These are phyloP conservation scores for Diplotaxis tenuifolia DNA, from an alignment of 345 rosid genomes.

Conservation along the genomic window DNA sequence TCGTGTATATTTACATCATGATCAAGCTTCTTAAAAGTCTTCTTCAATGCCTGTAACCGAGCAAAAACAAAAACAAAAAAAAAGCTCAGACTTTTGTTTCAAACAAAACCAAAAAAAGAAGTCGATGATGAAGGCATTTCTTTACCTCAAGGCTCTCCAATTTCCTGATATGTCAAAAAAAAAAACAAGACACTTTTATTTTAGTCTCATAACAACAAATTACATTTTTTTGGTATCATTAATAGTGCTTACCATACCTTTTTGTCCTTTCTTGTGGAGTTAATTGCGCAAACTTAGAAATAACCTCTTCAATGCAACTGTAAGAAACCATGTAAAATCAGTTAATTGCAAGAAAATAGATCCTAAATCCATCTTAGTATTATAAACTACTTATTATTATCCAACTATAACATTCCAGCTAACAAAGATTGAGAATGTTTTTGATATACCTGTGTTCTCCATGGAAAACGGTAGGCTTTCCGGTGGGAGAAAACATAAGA, in stretches of 20 bases:
- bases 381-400: background rate
- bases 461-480: constrained; percentile 64
- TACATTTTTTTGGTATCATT: background rate
- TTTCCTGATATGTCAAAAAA: constrained; percentile 53
- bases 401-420: background rate
- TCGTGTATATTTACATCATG: constrained; percentile 86
- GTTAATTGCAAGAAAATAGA: background rate
- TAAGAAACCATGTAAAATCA: constrained; percentile 16
- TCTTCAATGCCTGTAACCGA: constrained; percentile 68
- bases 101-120: background rate
- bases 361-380: constrained; percentile 9
- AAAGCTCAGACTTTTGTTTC: background rate
- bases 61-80: constrained; percentile 26
- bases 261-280: constrained; percentile 92
- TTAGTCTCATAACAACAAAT: constrained; percentile 28
- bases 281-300: constrained; percentile 69
- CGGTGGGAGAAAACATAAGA: constrained; percentile 90
- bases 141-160: constrained; percentile 96
- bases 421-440: background rate
- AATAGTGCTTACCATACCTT: constrained; percentile 50
- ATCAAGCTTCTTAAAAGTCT: constrained; percentile 88
- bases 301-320: constrained; percentile 75
- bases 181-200: background rate
- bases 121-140: too few relatives aligned
- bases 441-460: constrained; percentile 63